These are phyloP conservation scores for Metschnikowia shivogae DNA, from an alignment of 805 yeast genomes.

Conservation along the genomic window DNA sequence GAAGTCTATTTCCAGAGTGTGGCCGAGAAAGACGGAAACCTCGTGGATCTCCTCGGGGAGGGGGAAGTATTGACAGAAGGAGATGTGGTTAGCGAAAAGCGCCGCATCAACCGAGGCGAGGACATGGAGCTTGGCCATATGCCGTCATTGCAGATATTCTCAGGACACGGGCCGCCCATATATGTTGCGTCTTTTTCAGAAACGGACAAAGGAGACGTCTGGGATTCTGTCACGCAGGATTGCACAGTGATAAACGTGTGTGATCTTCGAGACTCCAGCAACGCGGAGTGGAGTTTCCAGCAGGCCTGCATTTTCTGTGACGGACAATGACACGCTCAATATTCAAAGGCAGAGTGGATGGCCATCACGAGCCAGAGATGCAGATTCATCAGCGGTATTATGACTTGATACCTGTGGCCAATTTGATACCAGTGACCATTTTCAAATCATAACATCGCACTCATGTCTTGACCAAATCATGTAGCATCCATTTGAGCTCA, in stretches of 20 bases:
- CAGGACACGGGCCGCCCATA: not conserved
- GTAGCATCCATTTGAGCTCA: conserved; percentile 68
- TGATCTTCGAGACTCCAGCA: not conserved
- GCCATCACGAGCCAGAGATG: too few species aligned
- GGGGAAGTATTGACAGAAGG: not conserved
- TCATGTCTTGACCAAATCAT: conserved; percentile 51
- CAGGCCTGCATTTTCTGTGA: not conserved
- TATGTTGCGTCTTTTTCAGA: not conserved
- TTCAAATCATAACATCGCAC: not conserved
- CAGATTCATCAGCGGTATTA: too few species aligned
- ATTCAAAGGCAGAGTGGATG: too few species aligned
- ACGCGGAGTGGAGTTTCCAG: not conserved
- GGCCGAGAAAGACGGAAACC: not conserved
- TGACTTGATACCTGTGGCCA: not conserved
- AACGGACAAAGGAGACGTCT: not conserved
- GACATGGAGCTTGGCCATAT: not conserved
- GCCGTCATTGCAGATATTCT: not conserved
- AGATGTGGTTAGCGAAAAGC: not conserved
- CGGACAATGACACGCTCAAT: not conserved
- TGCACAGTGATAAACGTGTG: conserved; percentile 1
- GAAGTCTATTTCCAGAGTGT: not conserved
- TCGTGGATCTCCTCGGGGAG: not conserved
- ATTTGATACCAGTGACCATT: not conserved
- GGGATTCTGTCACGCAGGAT: not conserved
- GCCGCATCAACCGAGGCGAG: not conserved